phyloP scores from a whole-genome alignment of 345 rosid species.

The rapeseed (Brassica napus) region Da-Ae NC_063444.1:9410501-9411000 shows the following conservation, averaged over 20 bases:
- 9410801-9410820: constrained; percentile 65
- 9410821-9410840: constrained; percentile 76
- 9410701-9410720: neutral
- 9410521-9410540: constrained; percentile 75
- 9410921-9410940: constrained; percentile 76
- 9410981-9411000: constrained; percentile 66
- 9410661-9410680: neutral
- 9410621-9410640: constrained; percentile 79
- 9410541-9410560: constrained; percentile 69
- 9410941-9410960: constrained; percentile 77
- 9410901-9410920: constrained; percentile 86
- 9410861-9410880: constrained; percentile 79
- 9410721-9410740: constrained; percentile 75
- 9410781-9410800: constrained; percentile 81
- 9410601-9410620: constrained; percentile 89
- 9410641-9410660: neutral
- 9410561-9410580: constrained; percentile 73
- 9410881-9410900: constrained; percentile 90
- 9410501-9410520: constrained; percentile 72
- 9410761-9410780: constrained; percentile 55
- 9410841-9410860: constrained; percentile 82
- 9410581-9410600: constrained; percentile 75
- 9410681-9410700: neutral
- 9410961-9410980: constrained; percentile 78
- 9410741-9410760: constrained; percentile 89